phyloP scores from a whole-genome alignment of 495 filamentous ascomycete species.

The Daldinia vernicosa region DNA sequence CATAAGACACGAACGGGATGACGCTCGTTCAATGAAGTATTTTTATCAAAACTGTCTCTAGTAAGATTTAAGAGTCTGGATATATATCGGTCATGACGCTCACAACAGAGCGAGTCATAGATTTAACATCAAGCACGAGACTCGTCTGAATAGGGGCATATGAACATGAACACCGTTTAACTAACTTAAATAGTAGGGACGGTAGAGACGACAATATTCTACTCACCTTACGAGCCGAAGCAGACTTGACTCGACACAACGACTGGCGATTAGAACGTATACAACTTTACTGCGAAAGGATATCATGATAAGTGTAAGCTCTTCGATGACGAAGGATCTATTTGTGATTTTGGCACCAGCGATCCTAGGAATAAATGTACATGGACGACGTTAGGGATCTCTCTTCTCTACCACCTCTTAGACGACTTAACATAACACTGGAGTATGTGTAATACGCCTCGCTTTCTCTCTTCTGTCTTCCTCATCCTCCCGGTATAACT shows the following conservation, averaged over 20 bases:
- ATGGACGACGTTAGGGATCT: constrained; percentile 24
- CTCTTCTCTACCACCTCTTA: constrained; percentile 8
- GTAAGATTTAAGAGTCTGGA: background rate
- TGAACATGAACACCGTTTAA: background rate
- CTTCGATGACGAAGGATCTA: constrained; percentile 33
- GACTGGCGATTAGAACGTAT: background rate
- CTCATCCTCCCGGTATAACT: background rate
- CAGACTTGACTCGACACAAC: background rate
- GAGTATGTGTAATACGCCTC: constrained; percentile 7
- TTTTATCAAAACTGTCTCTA: background rate
- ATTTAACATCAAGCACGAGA: background rate
- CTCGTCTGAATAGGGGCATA: background rate
- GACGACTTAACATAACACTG: constrained; percentile 7
- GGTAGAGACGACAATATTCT: background rate
- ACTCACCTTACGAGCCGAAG: background rate
- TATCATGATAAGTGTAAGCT: background rate
- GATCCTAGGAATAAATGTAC: constrained; percentile 44
- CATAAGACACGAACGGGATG: background rate
- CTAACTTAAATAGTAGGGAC: background rate
- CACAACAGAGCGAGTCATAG: background rate
- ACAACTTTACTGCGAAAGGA: background rate
- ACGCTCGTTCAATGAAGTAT: background rate
- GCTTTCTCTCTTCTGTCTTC: background rate
- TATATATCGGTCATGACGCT: background rate
- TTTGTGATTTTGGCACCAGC: constrained; percentile 32